These are phyloP conservation scores for Fusarium sp. DNA, from an alignment of 2,329 filamentous ascomycete genomes.

Conservation along the genomic window DNA sequence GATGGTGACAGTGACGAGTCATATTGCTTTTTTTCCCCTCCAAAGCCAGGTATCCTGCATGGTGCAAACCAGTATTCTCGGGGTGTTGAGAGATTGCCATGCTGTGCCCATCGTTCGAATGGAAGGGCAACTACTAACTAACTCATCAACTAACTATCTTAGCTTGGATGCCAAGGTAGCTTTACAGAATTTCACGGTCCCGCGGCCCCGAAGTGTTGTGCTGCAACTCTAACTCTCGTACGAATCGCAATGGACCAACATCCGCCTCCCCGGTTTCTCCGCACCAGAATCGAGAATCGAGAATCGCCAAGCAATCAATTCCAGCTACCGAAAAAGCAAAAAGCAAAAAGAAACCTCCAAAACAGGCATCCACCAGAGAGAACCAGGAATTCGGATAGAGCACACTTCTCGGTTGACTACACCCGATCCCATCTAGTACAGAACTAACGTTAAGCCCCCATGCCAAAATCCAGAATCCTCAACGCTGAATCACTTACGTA, in stretches of 20 bases:
- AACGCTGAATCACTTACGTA: too few species aligned
- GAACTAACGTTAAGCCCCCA: background rate
- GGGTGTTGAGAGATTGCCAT: too few species aligned
- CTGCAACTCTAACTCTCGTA: background rate
- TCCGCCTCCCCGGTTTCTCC: background rate
- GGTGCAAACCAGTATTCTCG: background rate
- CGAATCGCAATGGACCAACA: too few species aligned
- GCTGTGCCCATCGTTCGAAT: too few species aligned
- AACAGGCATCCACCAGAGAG: conserved; percentile 1
- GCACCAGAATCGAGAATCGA: background rate
- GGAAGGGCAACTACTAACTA: background rate
- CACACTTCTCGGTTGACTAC: conserved; percentile 15
- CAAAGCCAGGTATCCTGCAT: background rate
- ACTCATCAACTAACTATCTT: too few species aligned
- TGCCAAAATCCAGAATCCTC: too few species aligned
- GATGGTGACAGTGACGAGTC: background rate
- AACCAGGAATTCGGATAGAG: conserved; percentile 16
- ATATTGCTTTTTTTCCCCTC: background rate
- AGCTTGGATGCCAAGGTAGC: background rate
- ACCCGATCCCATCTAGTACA: conserved; percentile 27
- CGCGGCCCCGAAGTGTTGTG: background rate
- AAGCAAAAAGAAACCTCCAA: background rate
- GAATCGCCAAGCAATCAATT: background rate
- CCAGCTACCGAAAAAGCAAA: background rate
- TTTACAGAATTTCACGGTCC: background rate